A percentile compares a stretch with the other conserved stretches of the same genome.
Evolutionary conservation across 306 rosid genomes (phyloP).

Genomic region (Vigna hirtella): DNA sequence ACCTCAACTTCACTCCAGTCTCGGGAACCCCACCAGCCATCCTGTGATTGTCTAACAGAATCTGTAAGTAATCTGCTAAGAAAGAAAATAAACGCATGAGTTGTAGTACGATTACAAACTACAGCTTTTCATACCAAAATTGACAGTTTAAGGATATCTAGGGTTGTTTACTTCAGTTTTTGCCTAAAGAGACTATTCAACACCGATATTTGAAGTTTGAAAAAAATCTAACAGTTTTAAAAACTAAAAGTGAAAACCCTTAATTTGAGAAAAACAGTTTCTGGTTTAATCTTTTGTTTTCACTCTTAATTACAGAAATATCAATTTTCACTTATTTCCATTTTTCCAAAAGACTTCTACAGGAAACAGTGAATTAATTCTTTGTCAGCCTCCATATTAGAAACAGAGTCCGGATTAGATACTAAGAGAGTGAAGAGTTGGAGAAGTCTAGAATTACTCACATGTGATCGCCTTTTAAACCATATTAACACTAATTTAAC

Average conservation of each 20-base stretch:
- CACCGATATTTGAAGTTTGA: neutral
- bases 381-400: too few relatives aligned
- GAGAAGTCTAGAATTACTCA: too few relatives aligned
- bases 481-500: too few relatives aligned
- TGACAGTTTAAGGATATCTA: neutral
- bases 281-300: neutral
- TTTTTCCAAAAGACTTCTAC: neutral
- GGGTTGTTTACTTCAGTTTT: neutral
- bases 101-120: neutral
- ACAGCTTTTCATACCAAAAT: neutral
- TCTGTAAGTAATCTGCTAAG: slow-evolving; percentile 76
- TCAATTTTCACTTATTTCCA: neutral
- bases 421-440: too few relatives aligned
- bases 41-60: slow-evolving; percentile 81
- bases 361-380: neutral
- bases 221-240: too few relatives aligned
- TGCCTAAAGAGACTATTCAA: neutral
- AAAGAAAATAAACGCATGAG: slow-evolving; percentile 1
- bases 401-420: too few relatives aligned
- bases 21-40: slow-evolving; percentile 66
- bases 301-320: neutral
- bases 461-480: too few relatives aligned
- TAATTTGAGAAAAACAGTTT: neutral
- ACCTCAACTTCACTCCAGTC: slow-evolving; percentile 98
- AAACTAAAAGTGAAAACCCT: neutral